Conservation (phyloP, 441 rosid species). For the Erodium chrysanthum region DNA sequence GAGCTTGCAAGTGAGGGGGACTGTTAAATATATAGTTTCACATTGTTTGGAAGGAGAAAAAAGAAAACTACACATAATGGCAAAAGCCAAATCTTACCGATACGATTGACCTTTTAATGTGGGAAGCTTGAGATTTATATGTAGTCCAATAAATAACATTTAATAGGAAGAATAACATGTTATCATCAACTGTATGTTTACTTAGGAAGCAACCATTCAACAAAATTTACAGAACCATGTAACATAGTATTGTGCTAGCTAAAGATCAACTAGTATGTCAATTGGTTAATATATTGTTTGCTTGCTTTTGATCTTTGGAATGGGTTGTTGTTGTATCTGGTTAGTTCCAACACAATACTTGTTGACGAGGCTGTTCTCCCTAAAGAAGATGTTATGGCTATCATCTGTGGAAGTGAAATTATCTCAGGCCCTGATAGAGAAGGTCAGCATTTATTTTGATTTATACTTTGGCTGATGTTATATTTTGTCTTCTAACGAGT, state of each 20-base stretch:
- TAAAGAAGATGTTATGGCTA: slow-evolving; percentile 36
- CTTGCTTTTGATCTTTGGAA: slow-evolving; percentile 1
- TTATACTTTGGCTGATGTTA: background rate
- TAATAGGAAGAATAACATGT: background rate
- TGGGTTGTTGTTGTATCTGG: slow-evolving; percentile 11
- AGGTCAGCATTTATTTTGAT: slow-evolving; percentile 32
- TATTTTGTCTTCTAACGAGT: background rate
- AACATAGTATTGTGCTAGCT: background rate
- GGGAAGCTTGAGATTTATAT: background rate
- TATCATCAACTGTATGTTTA: background rate
- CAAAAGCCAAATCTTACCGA: background rate
- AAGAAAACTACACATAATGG: background rate
- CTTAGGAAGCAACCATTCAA: background rate
- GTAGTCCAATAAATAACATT: background rate
- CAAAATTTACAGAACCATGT: background rate
- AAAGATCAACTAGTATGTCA: background rate
- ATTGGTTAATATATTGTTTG: background rate
- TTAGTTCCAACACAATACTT: slow-evolving; percentile 52
- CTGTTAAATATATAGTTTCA: background rate
- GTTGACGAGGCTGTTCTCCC: slow-evolving; percentile 47
- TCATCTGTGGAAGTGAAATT: slow-evolving; percentile 62
- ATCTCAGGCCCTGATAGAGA: slow-evolving; percentile 44
- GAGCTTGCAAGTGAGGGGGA: background rate
- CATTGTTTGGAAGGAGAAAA: background rate
- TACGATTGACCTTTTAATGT: background rate